Evolutionary conservation across 2,329 filamentous ascomycete genomes (phyloP).

Genomic region (Emericellopsis cladophorae): DNA sequence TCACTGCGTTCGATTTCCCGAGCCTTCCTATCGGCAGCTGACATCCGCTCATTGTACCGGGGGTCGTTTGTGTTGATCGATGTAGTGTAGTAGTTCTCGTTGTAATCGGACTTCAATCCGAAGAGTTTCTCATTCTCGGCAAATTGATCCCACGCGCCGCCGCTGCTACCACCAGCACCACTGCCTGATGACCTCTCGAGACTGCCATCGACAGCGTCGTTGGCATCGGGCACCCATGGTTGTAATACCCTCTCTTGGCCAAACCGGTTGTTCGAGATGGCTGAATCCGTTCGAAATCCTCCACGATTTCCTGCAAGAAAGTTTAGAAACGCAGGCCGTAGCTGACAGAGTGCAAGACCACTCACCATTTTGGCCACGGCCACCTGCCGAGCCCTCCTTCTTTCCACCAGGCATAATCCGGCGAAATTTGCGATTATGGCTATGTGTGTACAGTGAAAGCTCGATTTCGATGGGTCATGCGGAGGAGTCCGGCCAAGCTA

Average conservation of each 20-base stretch:
- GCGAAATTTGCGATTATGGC: no score
- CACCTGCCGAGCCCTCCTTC: conserved; percentile 2
- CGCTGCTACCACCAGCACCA: conserved; percentile 9
- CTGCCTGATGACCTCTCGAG: conserved; percentile 47
- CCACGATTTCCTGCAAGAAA: conserved; percentile 44
- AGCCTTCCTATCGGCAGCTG: conserved; percentile 70
- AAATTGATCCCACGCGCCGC: conserved; percentile 87
- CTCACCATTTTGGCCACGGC: conserved; percentile 20
- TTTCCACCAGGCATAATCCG: conserved; percentile 3
- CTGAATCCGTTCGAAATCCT: conserved; percentile 73
- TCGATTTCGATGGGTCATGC: no score
- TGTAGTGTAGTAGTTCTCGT: conserved; percentile 93
- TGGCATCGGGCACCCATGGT: conserved; percentile 62
- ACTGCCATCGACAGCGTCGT: conserved; percentile 52
- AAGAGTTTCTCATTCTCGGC: conserved; percentile 79
- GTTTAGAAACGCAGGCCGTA: conserved; percentile 3
- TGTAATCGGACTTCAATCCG: conserved; percentile 78
- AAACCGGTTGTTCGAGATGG: conserved; percentile 66
- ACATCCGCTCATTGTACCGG: conserved; percentile 64
- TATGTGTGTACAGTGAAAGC: no score
- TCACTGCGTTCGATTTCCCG: conserved; percentile 75
- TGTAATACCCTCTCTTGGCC: conserved; percentile 65
- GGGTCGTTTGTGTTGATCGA: conserved; percentile 76
- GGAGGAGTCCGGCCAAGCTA: no score
- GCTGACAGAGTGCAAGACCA: background rate